Evolutionary conservation across 148 eudicot species (phyloP), one percentile per base, ranked within the genome.

Genomic region (Camellia granthamiana): DNA sequence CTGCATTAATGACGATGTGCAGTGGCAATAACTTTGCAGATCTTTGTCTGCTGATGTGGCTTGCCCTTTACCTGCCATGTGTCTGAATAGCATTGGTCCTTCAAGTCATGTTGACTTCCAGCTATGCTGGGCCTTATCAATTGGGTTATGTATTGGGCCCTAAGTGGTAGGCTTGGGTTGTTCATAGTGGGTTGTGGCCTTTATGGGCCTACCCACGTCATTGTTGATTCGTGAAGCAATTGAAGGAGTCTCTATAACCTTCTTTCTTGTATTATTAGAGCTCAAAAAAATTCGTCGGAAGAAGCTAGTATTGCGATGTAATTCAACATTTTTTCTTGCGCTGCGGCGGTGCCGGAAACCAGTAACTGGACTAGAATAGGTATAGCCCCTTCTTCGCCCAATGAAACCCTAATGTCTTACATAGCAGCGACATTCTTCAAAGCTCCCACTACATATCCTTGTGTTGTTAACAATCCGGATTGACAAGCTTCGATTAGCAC

Each of bases 271-370:
- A 88, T n/a, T 23, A 91, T 80, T 68, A 86, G 6, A 11, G 76
- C 82, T 18, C 85, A 76, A 63, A 88, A 79, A 47, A 42, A 71
- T 21, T 85, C 89, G 65, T 88, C 81, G 2, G 91, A 49, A 3
- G 88, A 61, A 3, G 92, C 92, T 21, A 91, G 84, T 49, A 90
- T 84, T 0, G 94, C 79, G 8, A 91, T 74, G n/a, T 91, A 88
- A n/a, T 84, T 81, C 2, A 91, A 90, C 2, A 90, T 86, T 60
- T 88, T 90, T 74, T 84, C 90, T 62, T 84, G 87, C 1, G 84
- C 81, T 1, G 81, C 9, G 4, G 81, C 75, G 6, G 44, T 83
- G 14, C 92, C 90, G 1, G 89, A 80, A 8, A 81, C 82, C 21
- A 91, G 77, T 19, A 88, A 46, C n/a, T 86, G 82, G 16, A 88